phyloP scores from a whole-genome alignment of 108 stramenopile species.

The Skeletonema marinoi region DNA sequence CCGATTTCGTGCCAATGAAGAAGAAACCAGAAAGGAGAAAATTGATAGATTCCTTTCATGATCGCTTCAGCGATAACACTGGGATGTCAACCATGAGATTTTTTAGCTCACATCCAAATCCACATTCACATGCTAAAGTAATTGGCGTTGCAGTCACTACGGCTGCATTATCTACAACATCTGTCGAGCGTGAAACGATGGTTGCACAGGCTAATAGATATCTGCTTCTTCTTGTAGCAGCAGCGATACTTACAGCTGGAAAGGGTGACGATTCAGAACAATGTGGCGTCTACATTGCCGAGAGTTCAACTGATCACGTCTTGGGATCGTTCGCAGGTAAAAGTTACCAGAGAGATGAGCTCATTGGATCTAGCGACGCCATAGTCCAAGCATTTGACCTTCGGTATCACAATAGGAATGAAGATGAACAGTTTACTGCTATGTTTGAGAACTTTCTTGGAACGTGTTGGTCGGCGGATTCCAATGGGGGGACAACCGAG shows the following conservation, averaged over 20 bases:
- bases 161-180: too few relatives aligned
- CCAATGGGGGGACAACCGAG: slow-evolving; percentile 38
- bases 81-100: too few relatives aligned
- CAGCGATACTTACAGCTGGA: not conserved
- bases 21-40: too few relatives aligned
- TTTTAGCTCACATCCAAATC: too few relatives aligned
- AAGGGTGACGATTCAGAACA: slow-evolving; percentile 13
- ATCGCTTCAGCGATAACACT: too few relatives aligned
- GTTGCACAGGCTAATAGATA: too few relatives aligned
- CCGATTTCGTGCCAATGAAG: too few relatives aligned
- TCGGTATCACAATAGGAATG: slow-evolving; percentile 17
- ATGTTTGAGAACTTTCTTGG: slow-evolving; percentile 32
- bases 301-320: slow-evolving; percentile 44
- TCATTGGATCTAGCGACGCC: slow-evolving; percentile 38
- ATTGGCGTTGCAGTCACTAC: too few relatives aligned
- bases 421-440: slow-evolving; percentile 1
- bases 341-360: slow-evolving; percentile 31
- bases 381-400: slow-evolving; percentile 44
- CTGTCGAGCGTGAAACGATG: too few relatives aligned
- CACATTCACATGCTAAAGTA: too few relatives aligned
- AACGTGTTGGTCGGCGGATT: slow-evolving; percentile 43
- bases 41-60: too few relatives aligned
- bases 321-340: slow-evolving; percentile 42
- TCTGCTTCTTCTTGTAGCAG: not conserved
- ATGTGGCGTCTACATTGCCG: slow-evolving; percentile 48